Conservation (phyloP, 2,329 filamentous ascomycete species). For the Phaeosphaeria sp. region DNA sequence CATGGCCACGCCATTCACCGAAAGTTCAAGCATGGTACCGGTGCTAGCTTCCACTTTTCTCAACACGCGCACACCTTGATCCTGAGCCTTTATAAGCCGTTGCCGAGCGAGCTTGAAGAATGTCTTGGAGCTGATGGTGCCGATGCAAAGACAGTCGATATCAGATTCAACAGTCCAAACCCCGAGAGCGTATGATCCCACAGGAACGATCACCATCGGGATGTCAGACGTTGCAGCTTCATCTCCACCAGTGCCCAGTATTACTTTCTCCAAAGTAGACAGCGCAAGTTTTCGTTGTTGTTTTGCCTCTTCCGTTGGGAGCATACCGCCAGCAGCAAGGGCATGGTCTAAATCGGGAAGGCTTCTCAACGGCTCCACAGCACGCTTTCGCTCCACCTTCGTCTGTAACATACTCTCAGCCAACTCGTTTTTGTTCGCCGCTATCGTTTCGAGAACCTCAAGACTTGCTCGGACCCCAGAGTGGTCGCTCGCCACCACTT, state of each 20-base stretch:
- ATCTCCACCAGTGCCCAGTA: slow-evolving; percentile 37
- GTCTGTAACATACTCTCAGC: background rate
- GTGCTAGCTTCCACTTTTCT: slow-evolving; percentile 65
- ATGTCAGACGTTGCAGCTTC: slow-evolving; percentile 21
- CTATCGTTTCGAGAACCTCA: slow-evolving; percentile 33
- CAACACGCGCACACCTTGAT: slow-evolving; percentile 57
- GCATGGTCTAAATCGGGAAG: slow-evolving; percentile 14
- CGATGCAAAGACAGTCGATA: slow-evolving; percentile 71
- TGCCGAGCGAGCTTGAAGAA: slow-evolving; percentile 68
- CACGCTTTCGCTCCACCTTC: slow-evolving; percentile 18
- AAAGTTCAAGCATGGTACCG: slow-evolving; percentile 70
- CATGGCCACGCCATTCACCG: slow-evolving; percentile 63
- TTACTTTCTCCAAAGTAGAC: slow-evolving; percentile 54
- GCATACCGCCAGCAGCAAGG: slow-evolving; percentile 34
- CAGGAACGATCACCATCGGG: slow-evolving; percentile 62
- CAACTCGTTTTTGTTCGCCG: background rate
- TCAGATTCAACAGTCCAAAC: slow-evolving; percentile 68
- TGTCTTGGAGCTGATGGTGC: slow-evolving; percentile 64
- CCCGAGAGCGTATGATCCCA: slow-evolving; percentile 71
- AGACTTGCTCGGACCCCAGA: slow-evolving; percentile 58
- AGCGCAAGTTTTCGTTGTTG: slow-evolving; percentile 54
- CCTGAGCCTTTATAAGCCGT: slow-evolving; percentile 58
- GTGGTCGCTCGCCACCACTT: slow-evolving; percentile 54
- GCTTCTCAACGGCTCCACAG: slow-evolving; percentile 12
- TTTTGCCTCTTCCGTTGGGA: slow-evolving; percentile 58